phyloP scores from a whole-genome alignment of 352 stramenopile genomes.

The Pseudoperonospora humuli region DNA sequence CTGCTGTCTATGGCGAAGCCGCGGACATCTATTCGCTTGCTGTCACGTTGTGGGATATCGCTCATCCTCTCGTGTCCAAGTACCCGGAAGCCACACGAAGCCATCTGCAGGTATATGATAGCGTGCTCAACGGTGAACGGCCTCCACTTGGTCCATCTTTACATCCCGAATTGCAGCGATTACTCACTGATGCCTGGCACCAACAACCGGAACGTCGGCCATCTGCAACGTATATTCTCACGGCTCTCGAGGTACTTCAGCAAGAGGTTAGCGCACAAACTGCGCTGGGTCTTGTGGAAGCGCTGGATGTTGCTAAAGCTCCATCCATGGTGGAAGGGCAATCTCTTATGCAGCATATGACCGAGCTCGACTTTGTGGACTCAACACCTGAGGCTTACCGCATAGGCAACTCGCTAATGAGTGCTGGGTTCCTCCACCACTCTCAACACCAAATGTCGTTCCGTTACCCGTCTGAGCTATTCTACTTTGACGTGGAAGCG shows the following conservation, averaged over 20 bases:
- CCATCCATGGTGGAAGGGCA: slow-evolving; percentile 36
- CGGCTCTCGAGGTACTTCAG: slow-evolving; percentile 39
- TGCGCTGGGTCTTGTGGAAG: slow-evolving; percentile 24
- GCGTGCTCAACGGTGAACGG: slow-evolving; percentile 47
- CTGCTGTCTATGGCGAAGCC: slow-evolving; percentile 55
- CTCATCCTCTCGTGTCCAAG: slow-evolving; percentile 53
- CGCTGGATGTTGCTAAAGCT: slow-evolving; percentile 20
- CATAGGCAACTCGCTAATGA: slow-evolving; percentile 56
- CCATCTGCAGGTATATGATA: slow-evolving; percentile 65
- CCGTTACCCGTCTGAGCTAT: slow-evolving; percentile 38
- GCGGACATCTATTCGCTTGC: slow-evolving; percentile 66
- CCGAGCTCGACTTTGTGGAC: slow-evolving; percentile 46
- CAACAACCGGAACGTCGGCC: slow-evolving; percentile 38
- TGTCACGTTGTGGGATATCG: slow-evolving; percentile 77
- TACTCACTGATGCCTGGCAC: slow-evolving; percentile 50
- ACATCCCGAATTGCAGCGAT: slow-evolving; percentile 32
- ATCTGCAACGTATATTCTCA: slow-evolving; percentile 42
- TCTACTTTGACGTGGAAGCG: slow-evolving; percentile 38
- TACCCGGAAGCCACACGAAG: slow-evolving; percentile 51
- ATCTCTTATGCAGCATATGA: slow-evolving; percentile 51
- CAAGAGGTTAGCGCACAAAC: slow-evolving; percentile 36
- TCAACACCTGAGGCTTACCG: slow-evolving; percentile 40
- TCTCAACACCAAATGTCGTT: slow-evolving; percentile 37
- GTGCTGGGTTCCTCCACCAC: slow-evolving; percentile 59
- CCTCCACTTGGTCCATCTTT: slow-evolving; percentile 31